Conservation (phyloP, 1,139 yeast species). For the Zygosaccharomyces sapae region DNA sequence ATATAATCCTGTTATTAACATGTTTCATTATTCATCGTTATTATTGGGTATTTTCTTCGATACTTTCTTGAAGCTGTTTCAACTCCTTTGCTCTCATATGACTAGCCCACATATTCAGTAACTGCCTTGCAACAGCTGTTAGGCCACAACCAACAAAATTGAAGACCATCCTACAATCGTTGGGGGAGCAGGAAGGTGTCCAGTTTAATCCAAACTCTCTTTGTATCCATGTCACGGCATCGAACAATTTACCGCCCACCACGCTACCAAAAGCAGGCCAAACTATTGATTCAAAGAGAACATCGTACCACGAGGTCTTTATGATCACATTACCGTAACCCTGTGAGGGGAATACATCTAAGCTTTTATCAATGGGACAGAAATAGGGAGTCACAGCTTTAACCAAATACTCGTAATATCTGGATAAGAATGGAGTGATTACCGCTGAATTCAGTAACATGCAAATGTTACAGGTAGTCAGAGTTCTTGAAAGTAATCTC, state of each 20-base stretch:
- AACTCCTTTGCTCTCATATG: constrained; percentile 38
- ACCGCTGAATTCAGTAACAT: constrained; percentile 8
- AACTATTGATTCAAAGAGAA: constrained; percentile 14
- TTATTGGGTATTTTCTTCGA: constrained; percentile 6
- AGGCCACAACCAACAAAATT: constrained; percentile 33
- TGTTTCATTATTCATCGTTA: background rate
- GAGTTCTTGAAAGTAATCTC: constrained; percentile 4
- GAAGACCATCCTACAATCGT: constrained; percentile 42
- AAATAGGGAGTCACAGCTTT: constrained; percentile 11
- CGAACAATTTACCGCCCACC: constrained; percentile 13
- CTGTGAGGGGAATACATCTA: constrained; percentile 13
- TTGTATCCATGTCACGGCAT: constrained; percentile 11
- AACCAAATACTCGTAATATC: constrained; percentile 13
- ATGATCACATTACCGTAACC: constrained; percentile 21
- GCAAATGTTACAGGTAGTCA: constrained; percentile 6
- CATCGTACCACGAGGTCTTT: constrained; percentile 23
- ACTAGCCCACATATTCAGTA: constrained; percentile 36
- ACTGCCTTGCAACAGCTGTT: constrained; percentile 16
- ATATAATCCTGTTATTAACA: background rate
- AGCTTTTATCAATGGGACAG: constrained; percentile 4
- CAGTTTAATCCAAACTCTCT: constrained; percentile 2
- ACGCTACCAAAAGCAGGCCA: constrained; percentile 17
- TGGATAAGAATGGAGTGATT: constrained; percentile 10
- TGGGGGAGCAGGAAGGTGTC: constrained; percentile 35
- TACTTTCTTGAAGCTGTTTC: constrained; percentile 23